Evolutionary conservation across 2,329 filamentous ascomycete species (phyloP).

Genomic region (Dactylellina drechsleri): DNA sequence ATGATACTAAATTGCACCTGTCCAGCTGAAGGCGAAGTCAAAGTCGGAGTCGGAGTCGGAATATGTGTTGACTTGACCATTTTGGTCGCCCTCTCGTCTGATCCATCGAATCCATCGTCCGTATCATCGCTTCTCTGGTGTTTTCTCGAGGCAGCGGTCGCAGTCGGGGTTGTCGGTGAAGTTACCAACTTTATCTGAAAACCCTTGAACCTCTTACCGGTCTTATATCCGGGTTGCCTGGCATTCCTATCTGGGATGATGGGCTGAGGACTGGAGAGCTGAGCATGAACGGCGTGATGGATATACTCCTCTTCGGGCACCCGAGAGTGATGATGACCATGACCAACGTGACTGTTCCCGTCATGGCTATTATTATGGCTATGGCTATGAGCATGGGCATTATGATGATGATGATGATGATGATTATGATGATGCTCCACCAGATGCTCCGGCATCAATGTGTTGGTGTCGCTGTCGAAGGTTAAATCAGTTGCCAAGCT

Average conservation of each 20-base stretch:
- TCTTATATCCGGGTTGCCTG: constrained; percentile 33
- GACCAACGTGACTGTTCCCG: neutral
- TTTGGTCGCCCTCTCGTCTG: constrained; percentile 24
- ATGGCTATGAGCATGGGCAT: neutral
- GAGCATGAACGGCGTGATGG: constrained; percentile 30
- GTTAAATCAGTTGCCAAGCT: constrained; percentile 52
- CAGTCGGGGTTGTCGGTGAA: constrained; percentile 19
- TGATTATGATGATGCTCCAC: constrained; percentile 15
- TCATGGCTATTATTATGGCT: neutral
- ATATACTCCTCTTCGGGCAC: constrained; percentile 10
- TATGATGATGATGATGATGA: constrained; percentile 4
- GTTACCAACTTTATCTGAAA: constrained; percentile 49
- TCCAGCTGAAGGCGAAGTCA: constrained; percentile 21
- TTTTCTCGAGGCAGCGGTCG: constrained; percentile 30
- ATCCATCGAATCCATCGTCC: constrained; percentile 13
- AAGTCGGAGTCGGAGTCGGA: constrained; percentile 29
- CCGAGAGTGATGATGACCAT: neutral
- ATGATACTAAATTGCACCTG: constrained; percentile 49
- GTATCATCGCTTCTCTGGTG: constrained; percentile 25
- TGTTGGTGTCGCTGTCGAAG: constrained; percentile 35
- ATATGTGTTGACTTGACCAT: constrained; percentile 21
- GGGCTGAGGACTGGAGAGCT: constrained; percentile 16
- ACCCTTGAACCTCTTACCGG: constrained; percentile 42
- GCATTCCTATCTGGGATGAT: neutral
- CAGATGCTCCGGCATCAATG: constrained; percentile 28